Evolutionary conservation across 345 rosid genomes (phyloP).

Genomic region (Sonneratia caseolaris): DNA sequence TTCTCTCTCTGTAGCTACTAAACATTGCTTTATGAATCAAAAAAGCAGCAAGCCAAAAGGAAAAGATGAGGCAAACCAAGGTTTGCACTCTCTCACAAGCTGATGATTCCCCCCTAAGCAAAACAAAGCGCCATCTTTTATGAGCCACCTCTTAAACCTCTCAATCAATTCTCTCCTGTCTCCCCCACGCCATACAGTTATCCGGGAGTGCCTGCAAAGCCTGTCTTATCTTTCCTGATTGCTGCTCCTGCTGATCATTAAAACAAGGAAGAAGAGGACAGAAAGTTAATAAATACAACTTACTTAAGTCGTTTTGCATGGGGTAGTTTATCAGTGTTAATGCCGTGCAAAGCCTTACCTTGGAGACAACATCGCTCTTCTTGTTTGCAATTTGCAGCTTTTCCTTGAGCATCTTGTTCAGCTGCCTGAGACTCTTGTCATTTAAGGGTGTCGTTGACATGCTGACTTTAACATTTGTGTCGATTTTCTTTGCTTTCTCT

Average conservation of each 20-base stretch:
- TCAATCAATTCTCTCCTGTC: not conserved
- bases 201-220: constrained; percentile 7
- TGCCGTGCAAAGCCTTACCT: not conserved
- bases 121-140: not conserved
- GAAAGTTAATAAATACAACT: not conserved
- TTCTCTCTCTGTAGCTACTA: not conserved
- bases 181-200: not conserved
- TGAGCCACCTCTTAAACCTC: not conserved
- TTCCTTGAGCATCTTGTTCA: constrained; percentile 14
- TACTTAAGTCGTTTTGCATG: not conserved
- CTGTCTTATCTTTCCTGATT: not conserved
- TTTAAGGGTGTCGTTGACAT: not conserved
- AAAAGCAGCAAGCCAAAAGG: not conserved
- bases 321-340: not conserved
- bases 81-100: not conserved
- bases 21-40: not conserved
- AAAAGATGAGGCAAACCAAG: not conserved
- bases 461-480: not conserved
- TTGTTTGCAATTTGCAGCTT: constrained; percentile 2
- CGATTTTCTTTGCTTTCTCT: constrained; percentile 2
- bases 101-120: not conserved
- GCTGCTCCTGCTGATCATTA: not conserved
- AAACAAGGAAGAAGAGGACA: not conserved
- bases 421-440: constrained; percentile 14
- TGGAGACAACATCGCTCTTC: not conserved